Evolutionary conservation across 2,329 filamentous ascomycete genomes (phyloP).

Genomic region (Arthrinium phaeospermum): DNA sequence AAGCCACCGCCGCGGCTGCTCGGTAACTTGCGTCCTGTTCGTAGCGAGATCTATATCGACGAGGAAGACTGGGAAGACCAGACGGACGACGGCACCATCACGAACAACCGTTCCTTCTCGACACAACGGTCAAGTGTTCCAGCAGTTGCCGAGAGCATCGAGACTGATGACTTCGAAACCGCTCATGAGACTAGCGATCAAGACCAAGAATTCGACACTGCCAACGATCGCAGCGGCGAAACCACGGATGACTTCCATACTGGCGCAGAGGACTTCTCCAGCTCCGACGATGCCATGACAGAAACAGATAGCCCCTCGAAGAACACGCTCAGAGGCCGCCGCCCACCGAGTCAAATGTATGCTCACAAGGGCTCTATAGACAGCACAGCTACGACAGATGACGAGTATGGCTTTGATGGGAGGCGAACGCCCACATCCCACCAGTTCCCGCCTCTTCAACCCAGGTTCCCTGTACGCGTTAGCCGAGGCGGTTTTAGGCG

Average conservation of each 20-base stretch:
- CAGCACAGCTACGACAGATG: constrained; percentile 18
- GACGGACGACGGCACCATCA: constrained; percentile 26
- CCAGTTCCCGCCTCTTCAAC: constrained; percentile 61
- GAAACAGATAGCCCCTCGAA: constrained; percentile 76
- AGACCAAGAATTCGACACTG: constrained; percentile 64
- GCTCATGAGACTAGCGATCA: constrained; percentile 75
- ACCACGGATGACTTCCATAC: constrained; percentile 97
- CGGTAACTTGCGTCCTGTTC: constrained; percentile 74
- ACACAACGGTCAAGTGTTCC: constrained; percentile 35
- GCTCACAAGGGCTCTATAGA: not conserved
- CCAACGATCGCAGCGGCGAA: constrained; percentile 75
- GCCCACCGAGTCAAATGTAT: constrained; percentile 27
- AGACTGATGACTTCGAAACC: constrained; percentile 77
- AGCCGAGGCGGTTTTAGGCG: constrained; percentile 68
- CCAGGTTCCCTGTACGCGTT: constrained; percentile 74
- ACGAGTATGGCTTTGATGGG: constrained; percentile 70
- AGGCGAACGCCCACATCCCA: constrained; percentile 65
- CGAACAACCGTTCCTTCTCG: not conserved
- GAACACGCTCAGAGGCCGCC: constrained; percentile 35
- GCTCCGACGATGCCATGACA: constrained; percentile 76
- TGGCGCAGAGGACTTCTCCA: constrained; percentile 78
- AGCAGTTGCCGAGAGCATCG: constrained; percentile 42
- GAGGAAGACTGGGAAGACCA: constrained; percentile 94
- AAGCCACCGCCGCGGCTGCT: constrained; percentile 75
- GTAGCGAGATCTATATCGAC: constrained; percentile 79